Evolutionary conservation across 1,284 basidiomycete species (phyloP), one percentile per base, ranked within the genome.

Genomic region (Dichomitus squalens): DNA sequence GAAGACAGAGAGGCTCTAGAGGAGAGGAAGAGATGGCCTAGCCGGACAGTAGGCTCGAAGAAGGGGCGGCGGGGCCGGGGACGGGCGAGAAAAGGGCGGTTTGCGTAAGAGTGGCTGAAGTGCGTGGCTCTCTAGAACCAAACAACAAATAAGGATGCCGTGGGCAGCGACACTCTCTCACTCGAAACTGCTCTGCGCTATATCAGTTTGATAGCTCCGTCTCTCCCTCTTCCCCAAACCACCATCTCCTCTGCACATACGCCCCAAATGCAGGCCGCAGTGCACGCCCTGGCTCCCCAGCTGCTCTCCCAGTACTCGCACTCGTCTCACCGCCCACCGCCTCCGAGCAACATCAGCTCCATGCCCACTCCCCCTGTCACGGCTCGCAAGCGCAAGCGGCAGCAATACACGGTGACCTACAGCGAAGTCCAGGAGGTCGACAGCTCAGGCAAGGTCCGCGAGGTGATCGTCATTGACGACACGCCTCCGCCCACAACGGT

Each of bases 401-500:
- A 87, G 66, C 87, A 90, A 67, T 88, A 83, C 72, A 87, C 85
- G 31, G 87, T 92, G 72, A 87, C 82, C 75, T 92, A 92, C 77
- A 90, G 86, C 69, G 90, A 92, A 71, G 88, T 92, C 36, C 86
- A 92, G 65, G 91, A 93, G 73, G 81, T 91, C 70, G 90, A 93
- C 73, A 80, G 78, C 67, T 76, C 86, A 50, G 90, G 91, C 64
- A 78, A 80, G 64, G 78, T 90, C 41, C 79, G 91, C 50, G 91
- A 93, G 71, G 88, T 93, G 68, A 92, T 93, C 73, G 87, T 93
- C 66, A 92, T 93, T 72, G 91, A 93, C 66, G 91, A 93, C 76
- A 92, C 91, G 48, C 91, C 82, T 20, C 90, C 90, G 49, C 86
- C 88, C 53, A 83, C 86, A 52, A 90, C 90, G 51, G 82, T 87